These are phyloP conservation scores for Metarhizium rileyi DNA, from an alignment of 2,329 filamentous ascomycete species.

Conservation along the genomic window DNA sequence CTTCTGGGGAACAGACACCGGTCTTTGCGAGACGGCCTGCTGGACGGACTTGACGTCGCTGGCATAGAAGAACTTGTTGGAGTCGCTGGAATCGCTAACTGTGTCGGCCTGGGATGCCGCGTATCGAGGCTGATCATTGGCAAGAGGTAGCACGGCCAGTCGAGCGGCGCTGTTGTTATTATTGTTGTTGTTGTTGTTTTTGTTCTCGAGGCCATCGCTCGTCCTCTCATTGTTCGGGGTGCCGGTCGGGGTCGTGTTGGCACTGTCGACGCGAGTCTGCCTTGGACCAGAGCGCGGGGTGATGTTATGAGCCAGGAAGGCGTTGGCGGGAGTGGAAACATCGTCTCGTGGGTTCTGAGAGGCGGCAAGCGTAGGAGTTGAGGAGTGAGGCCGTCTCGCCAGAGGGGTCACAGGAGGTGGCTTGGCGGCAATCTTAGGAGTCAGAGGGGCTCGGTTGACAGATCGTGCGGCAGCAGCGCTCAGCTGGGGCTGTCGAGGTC, in stretches of 20 bases:
- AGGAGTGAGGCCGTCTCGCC: conserved; percentile 21
- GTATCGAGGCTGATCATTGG: conserved; percentile 18
- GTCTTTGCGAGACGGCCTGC: conserved; percentile 27
- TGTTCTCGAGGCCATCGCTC: conserved; percentile 33
- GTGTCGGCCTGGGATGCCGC: conserved; percentile 15
- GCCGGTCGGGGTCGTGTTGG: conserved; percentile 53
- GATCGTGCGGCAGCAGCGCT: conserved; percentile 50
- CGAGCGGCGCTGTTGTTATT: conserved; percentile 2
- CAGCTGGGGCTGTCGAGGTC: conserved; percentile 60
- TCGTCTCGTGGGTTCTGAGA: conserved; percentile 32
- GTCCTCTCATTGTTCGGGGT: conserved; percentile 42
- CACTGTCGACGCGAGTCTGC: conserved; percentile 61
- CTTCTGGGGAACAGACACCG: conserved; percentile 34
- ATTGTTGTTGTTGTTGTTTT: conserved; percentile 3
- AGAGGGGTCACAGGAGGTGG: conserved; percentile 30
- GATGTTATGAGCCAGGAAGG: conserved; percentile 51
- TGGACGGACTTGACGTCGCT: conserved; percentile 55
- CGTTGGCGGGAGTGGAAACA: conserved; percentile 39
- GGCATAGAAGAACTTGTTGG: conserved; percentile 80
- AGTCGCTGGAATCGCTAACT: conserved; percentile 19
- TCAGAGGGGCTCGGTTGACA: conserved; percentile 38
- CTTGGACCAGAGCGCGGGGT: conserved; percentile 71
- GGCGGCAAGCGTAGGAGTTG: conserved; percentile 12
- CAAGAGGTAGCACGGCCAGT: conserved; percentile 24
- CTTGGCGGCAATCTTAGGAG: conserved; percentile 44